Evolutionary conservation across 2,329 filamentous ascomycete genomes (phyloP), one percentile per base, ranked within the genome.

Genomic region (Claviceps spartinae): DNA sequence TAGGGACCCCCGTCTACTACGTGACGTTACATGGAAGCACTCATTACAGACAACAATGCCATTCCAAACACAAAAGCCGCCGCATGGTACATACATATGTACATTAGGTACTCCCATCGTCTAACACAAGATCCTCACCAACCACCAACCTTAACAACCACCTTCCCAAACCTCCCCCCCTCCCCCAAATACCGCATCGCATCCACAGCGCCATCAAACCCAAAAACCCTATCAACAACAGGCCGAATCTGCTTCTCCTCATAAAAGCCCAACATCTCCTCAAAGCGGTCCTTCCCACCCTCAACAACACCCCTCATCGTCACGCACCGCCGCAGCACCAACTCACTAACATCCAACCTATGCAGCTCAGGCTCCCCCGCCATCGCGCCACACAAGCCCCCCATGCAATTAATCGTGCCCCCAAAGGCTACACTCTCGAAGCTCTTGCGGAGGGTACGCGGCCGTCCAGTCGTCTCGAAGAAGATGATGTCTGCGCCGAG

Each of bases 311-410:
- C 72, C 59, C 72, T 72, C 49, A 75, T 61, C 36, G 72, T 75
- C 14, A 72, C 69, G 54, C 74, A 75, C 54, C 69, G 61, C 51
- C 68, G 56, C 55, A 73, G 55, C n/a, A 72, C 72, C 51, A 76
- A 66, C 30, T 85, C 65, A 58, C 84, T 85, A 14, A 81, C 74
- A 56, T 83, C 82, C 7, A 76, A 67, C 45, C 77, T 63, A 62
- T 80, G 76, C 55, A 57, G 53, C 45, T 47, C 74, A 4, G 38
- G 38, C 0, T 69, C 71, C 57, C 83, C 80, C 54, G 78, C 68
- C 62, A 84, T 72, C 62, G 84, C 72, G 11, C 74, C 74, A 1
- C 68, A 70, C 1, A 75, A 59, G 58, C 75, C 74, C 1, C 74
- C 75, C 47, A 78, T 72, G 57, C 71, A 71, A 56, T 67, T 72